Conservation (phyloP, 495 filamentous ascomycete genomes). For the Bryoglossum gracile region DNA sequence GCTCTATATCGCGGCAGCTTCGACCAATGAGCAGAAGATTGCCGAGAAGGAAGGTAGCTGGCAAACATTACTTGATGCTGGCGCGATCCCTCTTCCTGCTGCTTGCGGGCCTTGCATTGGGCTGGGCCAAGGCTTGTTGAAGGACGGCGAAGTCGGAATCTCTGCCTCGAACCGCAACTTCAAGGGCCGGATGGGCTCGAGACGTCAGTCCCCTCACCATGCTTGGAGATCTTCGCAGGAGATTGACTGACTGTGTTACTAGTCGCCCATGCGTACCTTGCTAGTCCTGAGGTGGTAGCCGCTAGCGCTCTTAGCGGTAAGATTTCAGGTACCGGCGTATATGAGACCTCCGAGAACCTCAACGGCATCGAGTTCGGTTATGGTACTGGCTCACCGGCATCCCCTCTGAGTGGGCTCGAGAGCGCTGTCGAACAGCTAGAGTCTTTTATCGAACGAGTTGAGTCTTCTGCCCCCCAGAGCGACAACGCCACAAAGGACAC, state of each 20-base stretch:
- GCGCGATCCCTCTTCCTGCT: constrained; percentile 65
- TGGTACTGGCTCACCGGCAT: constrained; percentile 56
- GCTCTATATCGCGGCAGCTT: constrained; percentile 90
- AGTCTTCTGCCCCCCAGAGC: constrained; percentile 50
- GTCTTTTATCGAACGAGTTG: constrained; percentile 57
- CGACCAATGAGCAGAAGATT: constrained; percentile 64
- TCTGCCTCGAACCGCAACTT: constrained; percentile 89
- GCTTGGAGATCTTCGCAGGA: no score
- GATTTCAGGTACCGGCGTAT: constrained; percentile 76
- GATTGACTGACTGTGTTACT: no score
- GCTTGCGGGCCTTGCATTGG: constrained; percentile 92
- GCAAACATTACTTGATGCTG: constrained; percentile 75
- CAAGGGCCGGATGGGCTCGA: constrained; percentile 90
- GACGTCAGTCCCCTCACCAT: no score
- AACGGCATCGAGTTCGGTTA: constrained; percentile 61
- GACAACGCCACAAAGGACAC: constrained; percentile 40
- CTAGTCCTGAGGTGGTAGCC: constrained; percentile 85
- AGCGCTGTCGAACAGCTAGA: constrained; percentile 61
- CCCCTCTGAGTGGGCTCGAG: constrained; percentile 52
- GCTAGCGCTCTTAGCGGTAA: constrained; percentile 74
- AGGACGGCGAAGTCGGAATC: constrained; percentile 82
- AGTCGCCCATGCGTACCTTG: constrained; percentile 81
- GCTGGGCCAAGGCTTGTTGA: constrained; percentile 73
- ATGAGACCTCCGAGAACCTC: constrained; percentile 59
- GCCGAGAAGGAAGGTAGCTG: constrained; percentile 83